Conservation (phyloP, 1,284 basidiomycete genomes). For the Moesziomyces parantarcticus region DNA sequence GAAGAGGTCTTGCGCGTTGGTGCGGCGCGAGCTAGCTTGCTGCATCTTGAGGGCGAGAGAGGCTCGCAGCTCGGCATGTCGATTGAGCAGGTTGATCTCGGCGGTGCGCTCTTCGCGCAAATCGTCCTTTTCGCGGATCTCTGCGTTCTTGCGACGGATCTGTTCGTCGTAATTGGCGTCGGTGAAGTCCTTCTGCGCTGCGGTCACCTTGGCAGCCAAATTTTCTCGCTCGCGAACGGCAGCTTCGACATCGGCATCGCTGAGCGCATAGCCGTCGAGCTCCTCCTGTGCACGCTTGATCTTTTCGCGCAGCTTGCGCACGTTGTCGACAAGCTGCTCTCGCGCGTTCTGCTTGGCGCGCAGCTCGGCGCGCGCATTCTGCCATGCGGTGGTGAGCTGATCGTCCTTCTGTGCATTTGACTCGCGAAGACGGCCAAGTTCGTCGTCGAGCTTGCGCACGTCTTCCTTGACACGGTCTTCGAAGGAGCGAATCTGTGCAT, state of each 20-base stretch:
- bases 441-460: constrained; percentile 41
- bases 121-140: constrained; percentile 76
- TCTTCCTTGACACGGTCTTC: constrained; percentile 64
- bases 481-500: constrained; percentile 79
- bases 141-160: constrained; percentile 74
- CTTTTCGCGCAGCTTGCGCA: constrained; percentile 44
- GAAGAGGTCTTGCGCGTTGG: constrained; percentile 35
- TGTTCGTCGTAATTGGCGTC: constrained; percentile 75
- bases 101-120: constrained; percentile 77
- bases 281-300: constrained; percentile 55
- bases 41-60: constrained; percentile 77
- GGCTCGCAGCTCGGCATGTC: constrained; percentile 85
- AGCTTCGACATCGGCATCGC: constrained; percentile 38
- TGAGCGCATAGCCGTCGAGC: constrained; percentile 40
- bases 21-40: constrained; percentile 19
- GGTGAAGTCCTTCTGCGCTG: constrained; percentile 46
- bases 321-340: constrained; percentile 40
- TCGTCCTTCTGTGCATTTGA: constrained; percentile 37
- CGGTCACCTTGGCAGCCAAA: constrained; percentile 24
- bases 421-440: constrained; percentile 25
- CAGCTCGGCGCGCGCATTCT: constrained; percentile 48
- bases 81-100: constrained; percentile 80
- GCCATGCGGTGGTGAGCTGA: constrained; percentile 41
- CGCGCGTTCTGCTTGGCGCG: constrained; percentile 50
- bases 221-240: constrained; percentile 45